phyloP scores from a whole-genome alignment of 495 filamentous ascomycete species.

The Annulohypoxylon bovei region DNA sequence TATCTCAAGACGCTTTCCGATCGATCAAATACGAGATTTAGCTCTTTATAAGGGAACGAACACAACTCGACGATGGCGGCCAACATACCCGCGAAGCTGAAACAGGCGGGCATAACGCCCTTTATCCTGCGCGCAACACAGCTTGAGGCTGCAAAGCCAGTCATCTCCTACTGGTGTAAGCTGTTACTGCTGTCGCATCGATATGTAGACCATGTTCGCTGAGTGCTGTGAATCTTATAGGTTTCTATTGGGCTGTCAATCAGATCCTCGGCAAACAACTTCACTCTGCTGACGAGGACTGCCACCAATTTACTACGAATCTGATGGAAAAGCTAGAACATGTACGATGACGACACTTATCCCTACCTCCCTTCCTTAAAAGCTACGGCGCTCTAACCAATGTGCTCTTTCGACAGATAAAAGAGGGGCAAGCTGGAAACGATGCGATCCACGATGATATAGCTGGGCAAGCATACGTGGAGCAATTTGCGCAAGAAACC shows the following conservation, averaged over 20 bases:
- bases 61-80: conserved; percentile 67
- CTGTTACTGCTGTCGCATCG: background rate
- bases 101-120: conserved; percentile 74
- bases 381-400: background rate
- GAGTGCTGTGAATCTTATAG: conserved; percentile 53
- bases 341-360: conserved; percentile 55
- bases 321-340: conserved; percentile 94
- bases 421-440: conserved; percentile 62
- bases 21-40: background rate
- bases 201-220: conserved; percentile 14
- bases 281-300: conserved; percentile 78
- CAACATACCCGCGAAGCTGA: conserved; percentile 77
- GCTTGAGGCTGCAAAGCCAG: conserved; percentile 83
- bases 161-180: conserved; percentile 93
- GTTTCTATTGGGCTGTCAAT: conserved; percentile 92
- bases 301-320: conserved; percentile 76
- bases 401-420: conserved; percentile 62
- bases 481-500: conserved; percentile 90
- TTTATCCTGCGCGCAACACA: conserved; percentile 86
- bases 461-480: conserved; percentile 88
- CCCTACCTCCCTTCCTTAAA: background rate
- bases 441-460: conserved; percentile 81
- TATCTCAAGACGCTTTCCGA: background rate
- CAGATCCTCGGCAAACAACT: conserved; percentile 84
- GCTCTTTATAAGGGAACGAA: background rate